Conservation (phyloP, 148 eudicot genomes). For the Salicornia ramosissima region DNA sequence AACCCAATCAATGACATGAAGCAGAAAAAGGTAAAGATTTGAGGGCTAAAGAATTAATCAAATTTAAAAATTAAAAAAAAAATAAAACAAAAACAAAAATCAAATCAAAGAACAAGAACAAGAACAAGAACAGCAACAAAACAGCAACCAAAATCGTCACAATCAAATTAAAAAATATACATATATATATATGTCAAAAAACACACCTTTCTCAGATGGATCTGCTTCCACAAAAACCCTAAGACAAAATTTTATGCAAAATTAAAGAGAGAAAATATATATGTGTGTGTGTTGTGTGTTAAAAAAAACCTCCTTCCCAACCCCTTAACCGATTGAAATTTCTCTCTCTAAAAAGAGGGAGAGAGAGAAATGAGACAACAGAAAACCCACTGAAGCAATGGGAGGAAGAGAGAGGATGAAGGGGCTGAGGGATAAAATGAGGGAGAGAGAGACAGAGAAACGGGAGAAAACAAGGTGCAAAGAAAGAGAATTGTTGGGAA, state of each 20-base stretch:
- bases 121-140: constrained; percentile 14
- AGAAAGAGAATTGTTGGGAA: constrained; percentile 13
- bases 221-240: constrained; percentile 23
- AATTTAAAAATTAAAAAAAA: too few relatives aligned
- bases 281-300: neutral
- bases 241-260: constrained; percentile 16
- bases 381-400: constrained; percentile 26
- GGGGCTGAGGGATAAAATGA: constrained; percentile 24
- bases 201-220: constrained; percentile 26
- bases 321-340: neutral
- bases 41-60: too few relatives aligned
- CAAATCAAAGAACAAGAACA: neutral
- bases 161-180: too few relatives aligned
- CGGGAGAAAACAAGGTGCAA: constrained; percentile 1
- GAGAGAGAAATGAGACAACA: constrained; percentile 13
- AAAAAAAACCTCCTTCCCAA: neutral
- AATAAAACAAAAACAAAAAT: too few relatives aligned
- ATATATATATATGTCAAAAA: too few relatives aligned
- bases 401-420: constrained; percentile 28
- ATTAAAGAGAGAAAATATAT: neutral
- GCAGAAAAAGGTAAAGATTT: too few relatives aligned
- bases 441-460: constrained; percentile 12
- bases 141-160: too few relatives aligned
- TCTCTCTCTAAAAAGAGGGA: constrained; percentile 10
- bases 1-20: too few relatives aligned